Evolutionary conservation across 2,329 filamentous ascomycete species (phyloP).

Genomic region (Ophiosphaerella narmari): DNA sequence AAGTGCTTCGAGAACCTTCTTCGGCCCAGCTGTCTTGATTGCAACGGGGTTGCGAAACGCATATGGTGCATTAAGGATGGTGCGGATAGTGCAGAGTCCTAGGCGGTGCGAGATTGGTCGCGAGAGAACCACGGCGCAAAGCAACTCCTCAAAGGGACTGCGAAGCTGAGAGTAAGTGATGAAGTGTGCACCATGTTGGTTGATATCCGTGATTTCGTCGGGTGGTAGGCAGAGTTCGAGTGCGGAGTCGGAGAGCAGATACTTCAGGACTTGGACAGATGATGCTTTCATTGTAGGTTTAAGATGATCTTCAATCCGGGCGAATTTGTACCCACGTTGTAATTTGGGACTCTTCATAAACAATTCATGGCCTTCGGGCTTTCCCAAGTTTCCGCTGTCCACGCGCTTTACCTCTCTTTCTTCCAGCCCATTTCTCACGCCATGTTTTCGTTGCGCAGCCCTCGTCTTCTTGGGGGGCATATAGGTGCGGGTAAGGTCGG

Average conservation of each 20-base stretch:
- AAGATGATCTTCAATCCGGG: not conserved
- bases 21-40: slow-evolving; percentile 43
- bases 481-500: slow-evolving; percentile 6
- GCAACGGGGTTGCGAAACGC: slow-evolving; percentile 39
- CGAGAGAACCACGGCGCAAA: slow-evolving; percentile 51
- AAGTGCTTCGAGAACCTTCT: slow-evolving; percentile 47
- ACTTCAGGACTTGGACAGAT: slow-evolving; percentile 36
- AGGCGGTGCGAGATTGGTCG: slow-evolving; percentile 52
- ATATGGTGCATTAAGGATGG: slow-evolving; percentile 52
- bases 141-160: slow-evolving; percentile 52
- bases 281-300: slow-evolving; percentile 6
- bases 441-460: not conserved
- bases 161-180: slow-evolving; percentile 41
- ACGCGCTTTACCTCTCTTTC: slow-evolving; percentile 6
- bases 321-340: not conserved
- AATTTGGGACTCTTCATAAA: not conserved
- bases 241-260: slow-evolving; percentile 35
- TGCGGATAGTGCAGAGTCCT: slow-evolving; percentile 51
- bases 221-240: slow-evolving; percentile 38
- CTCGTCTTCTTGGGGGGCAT: slow-evolving; percentile 6
- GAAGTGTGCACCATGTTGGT: slow-evolving; percentile 22
- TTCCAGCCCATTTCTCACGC: slow-evolving; percentile 7
- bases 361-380: not conserved
- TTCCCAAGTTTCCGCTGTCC: slow-evolving; percentile 8
- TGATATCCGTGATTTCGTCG: slow-evolving; percentile 39